Percentiles rank a stretch among this genome's conserved stretches.
phyloP scores from a whole-genome alignment of 2,329 filamentous ascomycete species.

The Coniochaeta hoffmannii region DNA sequence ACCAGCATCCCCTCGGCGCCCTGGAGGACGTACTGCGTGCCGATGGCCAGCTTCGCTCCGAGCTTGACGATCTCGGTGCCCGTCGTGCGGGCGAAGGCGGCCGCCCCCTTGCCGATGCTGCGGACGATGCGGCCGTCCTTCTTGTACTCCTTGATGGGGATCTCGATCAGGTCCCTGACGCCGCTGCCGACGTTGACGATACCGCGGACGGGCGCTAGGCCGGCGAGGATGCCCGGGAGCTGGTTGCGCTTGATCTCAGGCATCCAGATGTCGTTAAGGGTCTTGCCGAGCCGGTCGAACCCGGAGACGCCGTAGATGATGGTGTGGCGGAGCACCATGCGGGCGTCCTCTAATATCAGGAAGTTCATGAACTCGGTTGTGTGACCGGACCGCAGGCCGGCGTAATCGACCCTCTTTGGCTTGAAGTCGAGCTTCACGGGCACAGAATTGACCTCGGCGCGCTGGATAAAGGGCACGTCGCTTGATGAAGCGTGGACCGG shows the following conservation, averaged over 20 bases:
- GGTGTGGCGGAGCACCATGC: constrained; percentile 77
- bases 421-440: constrained; percentile 89
- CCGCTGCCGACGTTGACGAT: constrained; percentile 87
- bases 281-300: constrained; percentile 83
- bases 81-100: constrained; percentile 86
- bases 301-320: constrained; percentile 90
- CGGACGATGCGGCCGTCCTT: constrained; percentile 91
- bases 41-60: constrained; percentile 88
- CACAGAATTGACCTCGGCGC: constrained; percentile 78
- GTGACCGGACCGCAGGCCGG: constrained; percentile 80
- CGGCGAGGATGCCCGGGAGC: constrained; percentile 79
- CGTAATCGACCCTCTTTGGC: constrained; percentile 95
- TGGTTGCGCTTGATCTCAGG: constrained; percentile 87
- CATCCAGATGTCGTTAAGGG: constrained; percentile 93
- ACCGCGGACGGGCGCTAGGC: constrained; percentile 81
- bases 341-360: constrained; percentile 79
- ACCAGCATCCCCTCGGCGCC: constrained; percentile 75
- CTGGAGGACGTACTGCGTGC: constrained; percentile 88
- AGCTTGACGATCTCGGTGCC: constrained; percentile 91
- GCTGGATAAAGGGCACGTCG: constrained; percentile 80
- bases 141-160: constrained; percentile 86
- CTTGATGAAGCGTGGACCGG: constrained; percentile 50
- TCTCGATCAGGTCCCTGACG: constrained; percentile 76
- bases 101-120: constrained; percentile 83
- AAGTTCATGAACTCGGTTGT: constrained; percentile 99